Evolutionary conservation across 2,329 filamentous ascomycete genomes (phyloP).

Genomic region (Sarocladium oryzae): DNA sequence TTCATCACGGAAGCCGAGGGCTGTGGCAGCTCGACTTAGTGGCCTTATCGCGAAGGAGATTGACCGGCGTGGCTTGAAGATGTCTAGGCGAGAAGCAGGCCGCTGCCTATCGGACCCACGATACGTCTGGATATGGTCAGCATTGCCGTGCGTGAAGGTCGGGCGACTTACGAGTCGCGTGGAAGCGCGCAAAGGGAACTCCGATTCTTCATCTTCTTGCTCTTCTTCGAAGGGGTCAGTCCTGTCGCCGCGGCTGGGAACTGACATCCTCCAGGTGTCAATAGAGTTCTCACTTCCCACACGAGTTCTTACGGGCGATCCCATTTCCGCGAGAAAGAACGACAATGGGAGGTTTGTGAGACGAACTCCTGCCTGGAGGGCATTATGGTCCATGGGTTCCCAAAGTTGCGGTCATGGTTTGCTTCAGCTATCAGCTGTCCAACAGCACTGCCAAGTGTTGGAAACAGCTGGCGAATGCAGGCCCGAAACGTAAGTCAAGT

Average conservation of each 20-base stretch:
- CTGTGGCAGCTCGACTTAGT: constrained; percentile 13
- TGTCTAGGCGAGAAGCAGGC: constrained; percentile 21
- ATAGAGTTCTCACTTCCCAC: not conserved
- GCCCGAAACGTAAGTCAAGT: too few relatives aligned
- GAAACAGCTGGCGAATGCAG: too few relatives aligned
- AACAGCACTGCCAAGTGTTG: too few relatives aligned
- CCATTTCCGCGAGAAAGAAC: constrained; percentile 11
- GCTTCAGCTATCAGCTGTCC: too few relatives aligned
- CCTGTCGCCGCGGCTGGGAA: constrained; percentile 28
- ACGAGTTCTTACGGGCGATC: not conserved
- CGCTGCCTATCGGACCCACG: constrained; percentile 8
- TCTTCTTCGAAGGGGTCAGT: constrained; percentile 26
- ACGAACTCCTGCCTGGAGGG: too few relatives aligned
- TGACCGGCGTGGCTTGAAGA: constrained; percentile 12
- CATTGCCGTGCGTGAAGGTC: not conserved
- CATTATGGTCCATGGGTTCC: too few relatives aligned
- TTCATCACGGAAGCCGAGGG: constrained; percentile 10
- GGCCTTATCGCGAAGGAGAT: not conserved
- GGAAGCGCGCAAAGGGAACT: constrained; percentile 17
- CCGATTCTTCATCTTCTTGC: constrained; percentile 23
- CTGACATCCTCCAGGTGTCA: constrained; percentile 27
- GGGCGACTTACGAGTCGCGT: constrained; percentile 22
- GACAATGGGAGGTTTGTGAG: too few relatives aligned
- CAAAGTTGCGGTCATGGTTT: too few relatives aligned
- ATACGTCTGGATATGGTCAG: not conserved